Conservation (phyloP, 116 monocot species). For the Phalaenopsis hybrid region DNA sequence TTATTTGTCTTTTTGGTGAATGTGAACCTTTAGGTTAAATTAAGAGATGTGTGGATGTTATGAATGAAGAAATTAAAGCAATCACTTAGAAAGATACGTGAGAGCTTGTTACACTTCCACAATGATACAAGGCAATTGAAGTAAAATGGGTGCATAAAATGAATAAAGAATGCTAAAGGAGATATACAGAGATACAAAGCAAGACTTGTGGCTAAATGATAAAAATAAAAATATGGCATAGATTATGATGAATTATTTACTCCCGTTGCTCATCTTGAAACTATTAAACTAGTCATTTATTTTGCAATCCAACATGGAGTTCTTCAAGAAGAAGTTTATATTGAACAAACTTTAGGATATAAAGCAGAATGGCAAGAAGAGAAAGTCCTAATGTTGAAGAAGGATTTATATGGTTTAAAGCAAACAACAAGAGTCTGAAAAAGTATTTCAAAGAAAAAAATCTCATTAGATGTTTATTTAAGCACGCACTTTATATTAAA, state of each 20-base stretch:
- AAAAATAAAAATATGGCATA: neutral
- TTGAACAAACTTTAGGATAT: neutral
- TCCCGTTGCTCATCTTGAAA: neutral
- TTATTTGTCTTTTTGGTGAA: too few species aligned
- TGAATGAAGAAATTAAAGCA: too few species aligned
- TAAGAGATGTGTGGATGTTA: too few species aligned
- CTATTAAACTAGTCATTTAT: neutral
- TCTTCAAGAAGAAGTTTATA: neutral
- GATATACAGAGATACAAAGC: neutral
- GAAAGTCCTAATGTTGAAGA: neutral
- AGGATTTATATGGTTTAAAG: neutral
- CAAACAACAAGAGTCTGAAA: neutral
- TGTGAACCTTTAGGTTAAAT: too few species aligned
- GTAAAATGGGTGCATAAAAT: neutral
- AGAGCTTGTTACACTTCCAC: too few species aligned
- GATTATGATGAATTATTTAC: neutral
- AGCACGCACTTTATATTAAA: neutral
- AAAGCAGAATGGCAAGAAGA: neutral
- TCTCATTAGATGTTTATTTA: neutral
- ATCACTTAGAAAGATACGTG: too few species aligned
- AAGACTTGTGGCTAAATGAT: neutral
- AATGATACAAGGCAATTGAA: too few species aligned
- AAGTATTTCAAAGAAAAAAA: neutral
- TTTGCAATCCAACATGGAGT: neutral
- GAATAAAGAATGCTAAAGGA: neutral